Evolutionary conservation across 148 eudicot species (phyloP).

Genomic region (Mesembryanthemum crystallinum): DNA sequence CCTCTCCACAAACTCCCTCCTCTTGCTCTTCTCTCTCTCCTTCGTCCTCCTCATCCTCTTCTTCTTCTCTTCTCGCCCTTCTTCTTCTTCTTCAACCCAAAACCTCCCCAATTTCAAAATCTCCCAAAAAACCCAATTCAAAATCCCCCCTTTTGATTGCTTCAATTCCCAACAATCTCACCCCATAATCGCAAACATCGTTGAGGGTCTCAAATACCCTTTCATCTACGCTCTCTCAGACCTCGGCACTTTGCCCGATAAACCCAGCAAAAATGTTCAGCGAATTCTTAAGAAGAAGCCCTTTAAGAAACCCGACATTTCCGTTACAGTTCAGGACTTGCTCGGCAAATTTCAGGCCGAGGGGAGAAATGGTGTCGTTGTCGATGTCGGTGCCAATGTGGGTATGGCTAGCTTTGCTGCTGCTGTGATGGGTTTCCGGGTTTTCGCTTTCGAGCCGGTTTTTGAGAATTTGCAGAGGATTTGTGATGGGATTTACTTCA

Average conservation of each 20-base stretch:
- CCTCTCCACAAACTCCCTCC: slow-evolving; percentile 39
- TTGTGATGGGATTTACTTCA: slow-evolving; percentile 90
- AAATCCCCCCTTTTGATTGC: slow-evolving; percentile 71
- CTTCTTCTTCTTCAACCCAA: slow-evolving; percentile 43
- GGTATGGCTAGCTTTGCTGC: slow-evolving; percentile 97
- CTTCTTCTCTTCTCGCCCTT: slow-evolving; percentile 50
- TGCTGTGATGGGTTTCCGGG: slow-evolving; percentile 86
- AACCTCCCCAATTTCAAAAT: slow-evolving; percentile 29
- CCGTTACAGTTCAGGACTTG: slow-evolving; percentile 65
- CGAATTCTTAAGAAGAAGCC: slow-evolving; percentile 68
- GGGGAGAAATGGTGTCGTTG: slow-evolving; percentile 54
- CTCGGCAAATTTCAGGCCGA: slow-evolving; percentile 46
- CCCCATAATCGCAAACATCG: slow-evolving; percentile 76
- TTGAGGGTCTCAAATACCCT: slow-evolving; percentile 73
- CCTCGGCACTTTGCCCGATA: slow-evolving; percentile 71
- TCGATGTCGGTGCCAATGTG: slow-evolving; percentile 97
- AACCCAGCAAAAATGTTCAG: slow-evolving; percentile 84
- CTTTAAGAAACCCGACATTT: slow-evolving; percentile 75
- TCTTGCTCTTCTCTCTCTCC: slow-evolving; percentile 47
- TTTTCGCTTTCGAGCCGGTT: slow-evolving; percentile 86
- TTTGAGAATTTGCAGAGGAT: slow-evolving; percentile 95
- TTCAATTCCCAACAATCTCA: slow-evolving; percentile 62
- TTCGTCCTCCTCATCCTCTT: slow-evolving; percentile 46
- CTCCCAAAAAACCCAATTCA: slow-evolving; percentile 20
- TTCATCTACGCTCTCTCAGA: slow-evolving; percentile 77